Base-by-base conservation (phyloP, 176 grass and related monocot species). In the Bonia amplexicaulis region DNA sequence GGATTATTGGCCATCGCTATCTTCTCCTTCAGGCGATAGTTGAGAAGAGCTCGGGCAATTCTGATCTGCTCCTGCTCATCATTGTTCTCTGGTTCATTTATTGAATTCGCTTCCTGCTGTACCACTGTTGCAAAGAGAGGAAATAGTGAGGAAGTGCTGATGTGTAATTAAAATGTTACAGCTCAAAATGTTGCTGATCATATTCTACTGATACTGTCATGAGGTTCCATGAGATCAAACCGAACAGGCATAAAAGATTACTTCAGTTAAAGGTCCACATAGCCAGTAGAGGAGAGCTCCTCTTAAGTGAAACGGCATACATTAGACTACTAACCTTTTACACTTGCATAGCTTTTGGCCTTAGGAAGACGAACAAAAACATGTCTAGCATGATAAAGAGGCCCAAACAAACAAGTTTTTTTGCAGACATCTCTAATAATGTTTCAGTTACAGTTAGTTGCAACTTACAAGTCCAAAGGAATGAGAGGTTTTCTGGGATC, bases 61-160 rank as follows among this genome's bases (percentile, higher is more conserved):
- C 90, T 90, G 37, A 99, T 96, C 87, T 96, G 97, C 71, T 99
- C 97, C 88, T 92, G 91, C 86, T 99, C 97, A 29, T 99, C 97
- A 66, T 87, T 99, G 84, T 89, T 96, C 71, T 93, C 93, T 14
- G 86, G 88, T 88, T 99, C 97, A 44, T 73, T 85, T 82, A 90
- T 91, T 54, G 88, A 86, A 88, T 86, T 96, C 17, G 84, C 88
- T 86, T 94, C 84, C 33, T 92, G 68, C 3, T 79, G 92, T 80
- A 77, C 97, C 90, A 99, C 97, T 97, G 74, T 80, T 73, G 63
- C 27, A 88, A 48, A 85, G 37, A 85, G 4, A 66, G 41, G 61
- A 49, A 87, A 86, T 59, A 70, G 45, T 94, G 69, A 91, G 70
- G 44, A 61, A 78, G 42, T 87, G n/a, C 8, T 19, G 19, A 58